These are phyloP conservation scores for Tetratostichococcus sp. DNA, from an alignment of 139 green algal genomes.

Conservation along the genomic window DNA sequence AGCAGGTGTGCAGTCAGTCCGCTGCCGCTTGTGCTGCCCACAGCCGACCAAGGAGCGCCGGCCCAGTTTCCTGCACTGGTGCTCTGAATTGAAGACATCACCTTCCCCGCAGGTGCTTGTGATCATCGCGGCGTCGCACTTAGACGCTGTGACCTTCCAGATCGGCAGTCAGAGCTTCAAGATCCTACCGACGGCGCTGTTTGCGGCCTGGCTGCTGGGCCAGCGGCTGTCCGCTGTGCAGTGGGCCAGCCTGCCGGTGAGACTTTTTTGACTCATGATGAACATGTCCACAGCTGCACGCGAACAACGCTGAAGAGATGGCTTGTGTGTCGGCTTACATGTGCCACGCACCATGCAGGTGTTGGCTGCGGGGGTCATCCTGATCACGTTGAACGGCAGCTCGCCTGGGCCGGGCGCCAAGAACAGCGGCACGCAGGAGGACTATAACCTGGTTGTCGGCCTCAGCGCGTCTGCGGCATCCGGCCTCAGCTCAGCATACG, in stretches of 20 bases:
- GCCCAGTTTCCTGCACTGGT: too few species aligned
- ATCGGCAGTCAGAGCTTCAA: conserved; percentile 59
- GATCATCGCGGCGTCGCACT: conserved; percentile 44
- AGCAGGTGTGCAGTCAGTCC: conserved; percentile 24
- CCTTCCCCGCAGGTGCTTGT: conserved; percentile 38
- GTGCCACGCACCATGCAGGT: background rate
- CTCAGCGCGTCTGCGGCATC: conserved; percentile 44
- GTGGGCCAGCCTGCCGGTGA: conserved; percentile 53
- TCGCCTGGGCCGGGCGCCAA: background rate
- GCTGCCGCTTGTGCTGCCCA: too few species aligned
- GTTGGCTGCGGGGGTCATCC: conserved; percentile 36
- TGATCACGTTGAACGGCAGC: conserved; percentile 47
- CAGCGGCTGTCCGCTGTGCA: conserved; percentile 44
- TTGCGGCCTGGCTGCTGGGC: conserved; percentile 50
- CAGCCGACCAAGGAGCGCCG: too few species aligned
- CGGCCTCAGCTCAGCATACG: conserved; percentile 48
- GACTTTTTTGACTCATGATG: too few species aligned
- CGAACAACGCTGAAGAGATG: too few species aligned
- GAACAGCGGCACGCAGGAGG: background rate
- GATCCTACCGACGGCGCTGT: conserved; percentile 54
- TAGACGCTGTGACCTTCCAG: conserved; percentile 60
- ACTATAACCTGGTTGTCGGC: conserved; percentile 23
- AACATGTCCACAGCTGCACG: too few species aligned
- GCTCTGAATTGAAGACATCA: too few species aligned
- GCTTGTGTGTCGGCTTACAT: too few species aligned